These are phyloP conservation scores for Pleurotus giganteus DNA, from an alignment of 768 basidiomycete genomes.

Conservation along the genomic window DNA sequence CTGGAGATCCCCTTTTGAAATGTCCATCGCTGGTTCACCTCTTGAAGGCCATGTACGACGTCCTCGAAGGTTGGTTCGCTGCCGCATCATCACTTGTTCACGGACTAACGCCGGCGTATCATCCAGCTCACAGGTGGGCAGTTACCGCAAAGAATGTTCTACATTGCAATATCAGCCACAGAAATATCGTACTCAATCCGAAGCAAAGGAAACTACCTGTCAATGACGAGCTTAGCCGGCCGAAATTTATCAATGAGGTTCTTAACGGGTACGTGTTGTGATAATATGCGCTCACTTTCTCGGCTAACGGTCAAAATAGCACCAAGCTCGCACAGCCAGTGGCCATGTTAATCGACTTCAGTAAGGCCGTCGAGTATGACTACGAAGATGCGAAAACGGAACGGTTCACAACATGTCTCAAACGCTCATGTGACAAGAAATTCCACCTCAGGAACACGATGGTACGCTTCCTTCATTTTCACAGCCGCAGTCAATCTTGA, in stretches of 20 bases:
- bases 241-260: conserved; percentile 5
- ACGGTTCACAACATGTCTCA: too few species aligned
- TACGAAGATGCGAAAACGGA: too few species aligned
- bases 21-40: background rate
- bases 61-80: background rate
- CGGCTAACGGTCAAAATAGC: background rate
- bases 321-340: background rate
- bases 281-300: background rate
- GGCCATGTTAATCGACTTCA: too few species aligned
- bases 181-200: background rate
- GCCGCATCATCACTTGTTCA: background rate
- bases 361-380: too few species aligned
- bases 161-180: background rate
- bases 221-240: background rate
- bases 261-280: background rate
- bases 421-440: background rate
- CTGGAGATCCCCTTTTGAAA: background rate
- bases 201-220: too few species aligned
- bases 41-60: conserved; percentile 6
- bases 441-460: background rate
- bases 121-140: background rate
- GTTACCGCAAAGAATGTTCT: background rate
- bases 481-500: background rate
- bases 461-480: background rate
- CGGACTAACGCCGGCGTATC: too few species aligned